Evolutionary conservation across 2,329 filamentous ascomycete species (phyloP), one percentile per base, ranked within the genome.

Genomic region (Hypocrella siamensis): DNA sequence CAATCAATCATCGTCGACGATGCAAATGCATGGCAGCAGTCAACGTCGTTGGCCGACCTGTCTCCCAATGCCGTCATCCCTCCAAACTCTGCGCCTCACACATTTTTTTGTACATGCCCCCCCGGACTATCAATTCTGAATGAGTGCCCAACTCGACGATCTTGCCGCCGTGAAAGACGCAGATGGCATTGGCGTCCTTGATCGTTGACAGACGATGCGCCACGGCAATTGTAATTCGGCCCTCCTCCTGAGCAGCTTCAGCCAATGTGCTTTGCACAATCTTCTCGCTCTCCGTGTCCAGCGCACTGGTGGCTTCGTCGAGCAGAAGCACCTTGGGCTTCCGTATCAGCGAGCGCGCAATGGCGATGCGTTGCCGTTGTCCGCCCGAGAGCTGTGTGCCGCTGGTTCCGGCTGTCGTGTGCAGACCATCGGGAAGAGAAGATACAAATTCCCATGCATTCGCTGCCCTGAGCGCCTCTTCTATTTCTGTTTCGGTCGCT

Each of bases 281-380:
- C 1, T 84, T 93, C 54, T 96, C 86, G 1, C 80, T 90, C 54
- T 93, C 86, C n/a, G 88, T 85, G 49, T 94, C 86, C 10, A 94
- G 67, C 0, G 86, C 86, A 7, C 81, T 90, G 1, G 86, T 94
- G 11, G 86, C 79, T 63, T 96, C 88, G 49, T 96, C 86, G 1
- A 94, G 70, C 36, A 96, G 88, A 24, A 96, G 63, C 39, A 96
- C 92, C 53, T 93, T 83, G 0, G 88, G 88, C 38, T 92, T 72
- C 53, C 93, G 93, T 45, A 94, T 73, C 11, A 41, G 22, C 4
- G 39, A 31, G 8, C 39, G 30, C 5, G 39, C 39, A 26, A 41
- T 41, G 12, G 39, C 35, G 17, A 41, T 41, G 14, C 39, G 38
- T n/a, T 41, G 39, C 6, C 38, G 33, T 17, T 41, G 39, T 2